Evolutionary conservation across 2,329 filamentous ascomycete species (phyloP), one percentile per base, ranked within the genome.

Genomic region (Penicillium glabrum): DNA sequence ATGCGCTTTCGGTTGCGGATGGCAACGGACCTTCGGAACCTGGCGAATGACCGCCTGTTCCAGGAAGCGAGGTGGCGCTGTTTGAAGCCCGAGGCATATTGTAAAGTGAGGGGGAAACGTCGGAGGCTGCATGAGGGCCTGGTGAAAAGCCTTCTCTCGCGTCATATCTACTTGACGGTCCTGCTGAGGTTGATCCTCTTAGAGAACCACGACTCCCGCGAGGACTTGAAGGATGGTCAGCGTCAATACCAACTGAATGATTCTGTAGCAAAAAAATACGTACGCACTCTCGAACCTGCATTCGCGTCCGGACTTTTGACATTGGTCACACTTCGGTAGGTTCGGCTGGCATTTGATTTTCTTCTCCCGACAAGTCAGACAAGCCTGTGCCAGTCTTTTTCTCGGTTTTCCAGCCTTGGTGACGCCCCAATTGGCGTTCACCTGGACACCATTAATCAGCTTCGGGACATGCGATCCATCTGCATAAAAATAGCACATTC

Each of bases 301-400:
- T 19, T 89, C 81, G 47, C 91, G 84, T 54, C 92, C 91, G 69
- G 93, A 93, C 77, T 96, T 96, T 71, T 95, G 89, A 72, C 93
- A 97, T 75, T 96, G 92, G 53, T 93, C 85, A 67, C 93, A 97
- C 65, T 91, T 91, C 39, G 90, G 90, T 62, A 86, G 89, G 66
- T 93, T 91, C 1, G 92, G 93, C 63, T 96, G 91, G 69, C 93
- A 97, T 75, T 96, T 96, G 78, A 97, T 96, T 81, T 96, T 97
- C 85, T 96, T 97, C 77, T 96, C 92, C 50, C 93, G 86, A 72
- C 93, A 97, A 13, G 91, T 95, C 57, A 96, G 83, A 70, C 93
- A 97, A n/a, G 91, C 91, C 72, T 96, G 92, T 24, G 93, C 92
- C 55, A 96, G 81, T 55, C 93, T 84, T 78, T 97, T 97, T 64